A percentile compares a stretch with the other conserved stretches of the same genome.
These are phyloP conservation scores for Leccinum griseonigrum DNA, from an alignment of 1,284 basidiomycete genomes.

Conservation along the genomic window DNA sequence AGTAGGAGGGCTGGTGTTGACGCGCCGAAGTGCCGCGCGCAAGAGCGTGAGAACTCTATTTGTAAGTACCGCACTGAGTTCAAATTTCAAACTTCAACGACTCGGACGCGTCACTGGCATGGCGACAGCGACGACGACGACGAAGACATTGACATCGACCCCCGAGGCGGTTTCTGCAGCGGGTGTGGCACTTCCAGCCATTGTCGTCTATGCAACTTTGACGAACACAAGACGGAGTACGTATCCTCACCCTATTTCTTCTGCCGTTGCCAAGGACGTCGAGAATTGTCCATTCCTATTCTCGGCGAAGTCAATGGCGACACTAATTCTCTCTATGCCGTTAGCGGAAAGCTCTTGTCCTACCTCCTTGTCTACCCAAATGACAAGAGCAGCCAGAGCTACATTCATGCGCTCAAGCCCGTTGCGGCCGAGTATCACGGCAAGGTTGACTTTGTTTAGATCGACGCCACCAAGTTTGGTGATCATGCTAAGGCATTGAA, in stretches of 20 bases:
- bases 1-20: too few relatives aligned
- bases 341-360: constrained; percentile 83
- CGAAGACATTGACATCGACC: neutral
- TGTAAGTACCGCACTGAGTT: too few relatives aligned
- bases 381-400: constrained; percentile 61
- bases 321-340: constrained; percentile 88
- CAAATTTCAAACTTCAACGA: too few relatives aligned
- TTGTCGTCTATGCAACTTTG: constrained; percentile 93
- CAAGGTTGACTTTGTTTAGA: constrained; percentile 97
- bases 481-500: constrained; percentile 97
- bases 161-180: constrained; percentile 65
- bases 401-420: constrained; percentile 71
- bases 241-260: constrained; percentile 57
- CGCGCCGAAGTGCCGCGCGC: too few relatives aligned
- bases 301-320: constrained; percentile 94
- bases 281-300: constrained; percentile 81
- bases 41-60: too few relatives aligned
- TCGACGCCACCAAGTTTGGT: constrained; percentile 92
- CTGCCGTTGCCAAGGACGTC: constrained; percentile 60
- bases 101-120: too few relatives aligned
- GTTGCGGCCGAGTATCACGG: constrained; percentile 81
- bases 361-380: constrained; percentile 93
- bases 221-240: constrained; percentile 78
- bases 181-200: constrained; percentile 74
- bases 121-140: too few relatives aligned